Evolutionary conservation across 208 protist genomes (phyloP).

Genomic region (Herpetomonas muscarum): DNA sequence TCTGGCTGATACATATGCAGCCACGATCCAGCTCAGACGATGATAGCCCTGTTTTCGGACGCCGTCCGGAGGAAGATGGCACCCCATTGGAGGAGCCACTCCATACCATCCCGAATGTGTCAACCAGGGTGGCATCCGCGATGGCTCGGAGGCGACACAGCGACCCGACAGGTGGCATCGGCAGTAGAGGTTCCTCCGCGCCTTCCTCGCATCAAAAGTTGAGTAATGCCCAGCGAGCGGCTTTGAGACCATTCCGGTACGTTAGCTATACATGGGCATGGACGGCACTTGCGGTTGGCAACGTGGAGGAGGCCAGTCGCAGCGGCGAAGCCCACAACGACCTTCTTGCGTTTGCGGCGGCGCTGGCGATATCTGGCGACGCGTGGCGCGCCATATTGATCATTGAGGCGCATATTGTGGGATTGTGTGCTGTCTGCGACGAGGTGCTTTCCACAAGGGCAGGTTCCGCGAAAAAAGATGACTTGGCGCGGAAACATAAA

Average conservation of each 20-base stretch:
- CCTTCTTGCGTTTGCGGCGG: conserved; percentile 43
- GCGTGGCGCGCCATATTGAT: conserved; percentile 28
- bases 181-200: neutral
- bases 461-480: neutral
- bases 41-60: too few species aligned
- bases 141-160: too few species aligned
- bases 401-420: conserved; percentile 65
- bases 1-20: too few species aligned
- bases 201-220: too few species aligned
- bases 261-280: conserved; percentile 27
- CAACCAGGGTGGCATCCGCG: too few species aligned
- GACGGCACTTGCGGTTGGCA: conserved; percentile 39
- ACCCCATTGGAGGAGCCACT: too few species aligned
- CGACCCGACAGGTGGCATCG: too few species aligned
- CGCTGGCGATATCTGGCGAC: conserved; percentile 44
- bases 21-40: too few species aligned
- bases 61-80: too few species aligned
- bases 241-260: conserved; percentile 15
- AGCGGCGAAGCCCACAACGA: conserved; percentile 50
- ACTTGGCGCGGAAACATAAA: neutral
- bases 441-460: conserved; percentile 3
- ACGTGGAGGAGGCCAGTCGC: conserved; percentile 34
- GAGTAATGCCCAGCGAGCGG: too few species aligned
- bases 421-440: conserved; percentile 38
- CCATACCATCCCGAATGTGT: too few species aligned